phyloP scores from a whole-genome alignment of 1,284 basidiomycete genomes.

The Rhodotorula sp. region DNA sequence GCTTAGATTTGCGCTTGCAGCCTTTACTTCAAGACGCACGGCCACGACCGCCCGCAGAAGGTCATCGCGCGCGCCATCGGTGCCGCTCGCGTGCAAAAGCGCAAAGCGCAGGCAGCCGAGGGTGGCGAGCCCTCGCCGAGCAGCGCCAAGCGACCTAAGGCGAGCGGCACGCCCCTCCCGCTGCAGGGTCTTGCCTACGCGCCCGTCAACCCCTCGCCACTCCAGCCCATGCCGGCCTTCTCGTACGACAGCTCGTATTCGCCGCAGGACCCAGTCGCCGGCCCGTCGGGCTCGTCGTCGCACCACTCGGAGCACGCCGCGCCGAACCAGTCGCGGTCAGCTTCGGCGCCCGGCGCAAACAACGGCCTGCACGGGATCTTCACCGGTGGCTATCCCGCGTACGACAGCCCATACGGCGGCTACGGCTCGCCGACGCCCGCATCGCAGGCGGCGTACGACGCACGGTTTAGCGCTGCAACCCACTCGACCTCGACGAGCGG shows the following conservation, averaged over 20 bases:
- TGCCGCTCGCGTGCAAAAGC: constrained; percentile 27
- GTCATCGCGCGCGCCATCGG: constrained; percentile 32
- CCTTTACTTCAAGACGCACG: constrained; percentile 36
- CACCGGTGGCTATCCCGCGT: constrained; percentile 5
- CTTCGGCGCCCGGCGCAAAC: background rate
- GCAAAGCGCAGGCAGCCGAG: constrained; percentile 17
- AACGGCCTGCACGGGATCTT: constrained; percentile 10
- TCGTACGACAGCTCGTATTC: constrained; percentile 3
- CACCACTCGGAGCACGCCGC: too few relatives aligned
- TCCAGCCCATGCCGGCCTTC: constrained; percentile 21
- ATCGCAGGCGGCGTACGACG: background rate
- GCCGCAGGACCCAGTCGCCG: background rate
- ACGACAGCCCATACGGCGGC: constrained; percentile 18
- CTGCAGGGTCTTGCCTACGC: constrained; percentile 7
- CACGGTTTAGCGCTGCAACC: background rate
- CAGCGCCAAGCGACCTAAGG: constrained; percentile 8
- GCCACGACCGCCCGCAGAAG: constrained; percentile 27
- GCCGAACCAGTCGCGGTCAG: too few relatives aligned
- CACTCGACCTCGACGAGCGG: background rate
- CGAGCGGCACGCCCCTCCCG: constrained; percentile 3
- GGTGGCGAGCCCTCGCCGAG: background rate
- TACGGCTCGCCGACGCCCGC: background rate
- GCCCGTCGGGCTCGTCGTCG: constrained; percentile 6
- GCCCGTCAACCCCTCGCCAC: constrained; percentile 16
- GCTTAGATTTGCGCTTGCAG: background rate